These are phyloP conservation scores for Cucumis cinereus DNA, from an alignment of 306 rosid species.

Conservation along the genomic window DNA sequence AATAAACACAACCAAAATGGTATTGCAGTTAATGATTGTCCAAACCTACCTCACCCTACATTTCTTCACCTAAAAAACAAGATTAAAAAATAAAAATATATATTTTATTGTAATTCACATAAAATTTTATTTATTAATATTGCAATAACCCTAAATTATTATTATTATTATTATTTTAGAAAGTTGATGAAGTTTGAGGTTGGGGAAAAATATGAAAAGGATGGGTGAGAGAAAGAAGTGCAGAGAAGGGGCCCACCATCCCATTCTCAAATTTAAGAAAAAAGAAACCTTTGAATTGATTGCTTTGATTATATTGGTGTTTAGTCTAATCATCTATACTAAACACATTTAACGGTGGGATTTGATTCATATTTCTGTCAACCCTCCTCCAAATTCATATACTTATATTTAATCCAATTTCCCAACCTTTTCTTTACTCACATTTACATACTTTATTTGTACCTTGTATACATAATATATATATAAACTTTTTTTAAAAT, in stretches of 20 bases:
- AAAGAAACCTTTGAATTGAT: neutral
- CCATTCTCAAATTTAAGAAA: neutral
- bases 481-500: neutral
- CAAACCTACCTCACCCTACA: too few relatives aligned
- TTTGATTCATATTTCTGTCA: neutral
- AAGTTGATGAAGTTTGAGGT: neutral
- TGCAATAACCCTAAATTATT: too few relatives aligned
- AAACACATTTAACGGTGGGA: neutral
- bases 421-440: neutral
- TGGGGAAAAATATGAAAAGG: neutral
- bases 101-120: too few relatives aligned
- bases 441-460: neutral
- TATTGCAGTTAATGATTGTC: too few relatives aligned
- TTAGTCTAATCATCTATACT: neutral
- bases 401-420: neutral
- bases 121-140: too few relatives aligned
- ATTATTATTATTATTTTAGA: too few relatives aligned
- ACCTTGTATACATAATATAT: neutral
- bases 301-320: constrained; percentile 1
- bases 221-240: neutral
- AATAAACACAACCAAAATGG: too few relatives aligned
- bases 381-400: neutral
- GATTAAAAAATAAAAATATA: too few relatives aligned
- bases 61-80: too few relatives aligned
- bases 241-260: neutral